Conservation (phyloP, 208 protist genomes). For the Giardia duodenalis region DNA sequence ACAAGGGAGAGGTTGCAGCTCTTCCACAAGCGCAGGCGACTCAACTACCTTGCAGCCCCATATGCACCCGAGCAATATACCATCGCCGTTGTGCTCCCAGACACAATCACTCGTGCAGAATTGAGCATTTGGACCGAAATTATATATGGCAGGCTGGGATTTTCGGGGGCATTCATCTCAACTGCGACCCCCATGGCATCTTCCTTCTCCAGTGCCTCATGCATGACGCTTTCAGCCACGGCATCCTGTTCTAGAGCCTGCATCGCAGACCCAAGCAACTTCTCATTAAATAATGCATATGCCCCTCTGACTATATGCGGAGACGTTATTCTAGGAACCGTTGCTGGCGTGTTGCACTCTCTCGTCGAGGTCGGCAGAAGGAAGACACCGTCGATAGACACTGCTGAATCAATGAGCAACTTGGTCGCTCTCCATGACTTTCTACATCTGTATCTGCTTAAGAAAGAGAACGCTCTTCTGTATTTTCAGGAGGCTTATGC, state of each 20-base stretch:
- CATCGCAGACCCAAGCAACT: neutral
- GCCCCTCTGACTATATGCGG: neutral
- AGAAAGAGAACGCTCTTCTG: neutral
- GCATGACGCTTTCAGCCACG: neutral
- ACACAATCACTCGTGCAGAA: neutral
- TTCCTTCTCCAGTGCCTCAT: neutral
- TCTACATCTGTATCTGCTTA: neutral
- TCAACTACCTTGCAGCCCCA: neutral
- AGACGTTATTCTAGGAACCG: neutral
- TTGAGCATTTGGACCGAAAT: neutral
- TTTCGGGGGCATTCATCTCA: neutral
- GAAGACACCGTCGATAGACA: neutral
- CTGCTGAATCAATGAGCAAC: neutral
- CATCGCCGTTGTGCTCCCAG: neutral
- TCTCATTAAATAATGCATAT: neutral
- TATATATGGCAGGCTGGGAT: neutral
- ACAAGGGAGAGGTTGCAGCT: neutral
- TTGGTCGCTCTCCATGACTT: neutral
- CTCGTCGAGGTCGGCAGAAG: no score
- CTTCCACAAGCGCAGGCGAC: neutral
- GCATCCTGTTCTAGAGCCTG: neutral
- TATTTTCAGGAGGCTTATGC: neutral
- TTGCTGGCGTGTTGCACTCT: neutral
- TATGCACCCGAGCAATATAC: neutral
- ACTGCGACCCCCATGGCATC: neutral